phyloP scores from a whole-genome alignment of 305 asterid genomes.

The Rubia balearica region DNA sequence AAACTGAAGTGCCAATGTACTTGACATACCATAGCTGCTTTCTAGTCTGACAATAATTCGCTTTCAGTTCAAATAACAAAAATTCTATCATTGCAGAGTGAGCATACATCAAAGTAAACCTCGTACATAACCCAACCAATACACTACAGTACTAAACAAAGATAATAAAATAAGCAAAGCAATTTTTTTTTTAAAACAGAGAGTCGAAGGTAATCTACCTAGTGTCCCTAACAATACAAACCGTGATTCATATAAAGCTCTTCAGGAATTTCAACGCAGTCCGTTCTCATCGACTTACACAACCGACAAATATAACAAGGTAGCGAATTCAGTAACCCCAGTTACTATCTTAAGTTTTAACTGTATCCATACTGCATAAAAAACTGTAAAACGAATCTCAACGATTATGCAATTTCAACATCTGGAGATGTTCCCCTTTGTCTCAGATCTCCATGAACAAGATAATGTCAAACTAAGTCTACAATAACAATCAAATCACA shows the following conservation, averaged over 20 bases:
- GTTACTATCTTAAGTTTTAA: neutral
- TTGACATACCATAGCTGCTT: neutral
- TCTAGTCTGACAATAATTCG: neutral
- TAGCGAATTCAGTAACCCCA: neutral
- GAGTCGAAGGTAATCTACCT: neutral
- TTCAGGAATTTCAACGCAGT: neutral
- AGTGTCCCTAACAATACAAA: neutral
- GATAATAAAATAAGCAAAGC: neutral
- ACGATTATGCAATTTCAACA: neutral
- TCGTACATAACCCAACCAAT: neutral
- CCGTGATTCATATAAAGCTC: neutral
- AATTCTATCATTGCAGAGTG: neutral
- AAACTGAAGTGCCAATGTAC: too few relatives aligned
- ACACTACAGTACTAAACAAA: neutral
- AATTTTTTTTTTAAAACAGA: neutral
- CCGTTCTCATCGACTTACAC: neutral
- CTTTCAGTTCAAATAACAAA: neutral
- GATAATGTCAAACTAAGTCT: neutral
- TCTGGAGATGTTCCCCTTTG: neutral
- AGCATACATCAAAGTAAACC: neutral
- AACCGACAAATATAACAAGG: neutral
- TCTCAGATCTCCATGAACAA: neutral
- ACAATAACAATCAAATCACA: constrained; percentile 1
- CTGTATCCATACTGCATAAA: neutral
- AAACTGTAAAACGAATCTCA: neutral